A percentile compares a stretch with the other conserved stretches of the same genome.
Evolutionary conservation across 1,284 basidiomycete genomes (phyloP).

Genomic region (Apiotrichum gamsii): DNA sequence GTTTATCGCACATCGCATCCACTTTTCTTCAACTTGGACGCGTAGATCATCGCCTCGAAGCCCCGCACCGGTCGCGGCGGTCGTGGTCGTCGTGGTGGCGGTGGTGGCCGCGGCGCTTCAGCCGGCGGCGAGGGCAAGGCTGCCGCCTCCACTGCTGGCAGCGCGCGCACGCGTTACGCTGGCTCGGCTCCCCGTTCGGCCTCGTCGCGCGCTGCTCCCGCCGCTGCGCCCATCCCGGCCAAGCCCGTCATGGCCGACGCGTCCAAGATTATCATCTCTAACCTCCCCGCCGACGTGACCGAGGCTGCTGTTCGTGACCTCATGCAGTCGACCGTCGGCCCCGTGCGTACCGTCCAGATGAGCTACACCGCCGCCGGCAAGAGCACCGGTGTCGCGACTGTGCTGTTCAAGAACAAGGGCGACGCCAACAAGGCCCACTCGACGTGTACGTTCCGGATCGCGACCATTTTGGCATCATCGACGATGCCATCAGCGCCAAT

Average conservation of each 20-base stretch:
- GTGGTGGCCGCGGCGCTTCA: slow-evolving; percentile 24
- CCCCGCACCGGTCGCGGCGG: slow-evolving; percentile 50
- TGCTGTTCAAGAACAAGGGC: slow-evolving; percentile 78
- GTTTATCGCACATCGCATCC: not conserved
- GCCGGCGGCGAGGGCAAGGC: slow-evolving; percentile 13
- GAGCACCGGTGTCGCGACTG: slow-evolving; percentile 82
- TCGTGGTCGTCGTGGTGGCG: slow-evolving; percentile 48
- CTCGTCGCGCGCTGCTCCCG: slow-evolving; percentile 5
- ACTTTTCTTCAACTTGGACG: not conserved
- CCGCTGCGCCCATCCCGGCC: slow-evolving; percentile 37
- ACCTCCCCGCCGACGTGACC: slow-evolving; percentile 90
- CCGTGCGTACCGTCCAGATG: slow-evolving; percentile 73
- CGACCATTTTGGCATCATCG: too few species aligned
- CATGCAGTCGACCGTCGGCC: slow-evolving; percentile 84
- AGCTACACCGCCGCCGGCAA: slow-evolving; percentile 78
- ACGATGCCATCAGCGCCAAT: not conserved
- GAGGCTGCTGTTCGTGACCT: slow-evolving; percentile 92
- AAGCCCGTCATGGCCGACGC: slow-evolving; percentile 51
- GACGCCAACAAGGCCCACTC: slow-evolving; percentile 88
- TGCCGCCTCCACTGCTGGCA: slow-evolving; percentile 20
- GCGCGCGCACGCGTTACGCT: slow-evolving; percentile 53
- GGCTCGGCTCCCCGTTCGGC: slow-evolving; percentile 20
- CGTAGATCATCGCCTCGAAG: slow-evolving; percentile 67
- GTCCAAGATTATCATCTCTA: slow-evolving; percentile 94
- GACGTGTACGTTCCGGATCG: slow-evolving; percentile 57